A percentile compares a stretch with the other conserved stretches of the same genome.
These are phyloP conservation scores for Takashimella koratensis DNA, from an alignment of 1,284 basidiomycete species.

Conservation along the genomic window DNA sequence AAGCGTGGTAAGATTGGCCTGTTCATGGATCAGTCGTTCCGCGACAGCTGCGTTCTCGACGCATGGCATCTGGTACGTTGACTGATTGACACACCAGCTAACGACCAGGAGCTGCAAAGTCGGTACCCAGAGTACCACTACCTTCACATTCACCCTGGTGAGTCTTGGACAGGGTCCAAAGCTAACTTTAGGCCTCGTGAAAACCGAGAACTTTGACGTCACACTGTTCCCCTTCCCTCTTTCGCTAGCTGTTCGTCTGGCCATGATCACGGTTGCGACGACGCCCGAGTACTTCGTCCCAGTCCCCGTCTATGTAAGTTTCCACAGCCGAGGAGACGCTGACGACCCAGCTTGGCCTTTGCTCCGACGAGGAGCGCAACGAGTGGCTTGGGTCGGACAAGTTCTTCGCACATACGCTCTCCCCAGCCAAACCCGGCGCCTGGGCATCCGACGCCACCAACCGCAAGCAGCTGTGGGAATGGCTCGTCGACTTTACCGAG, in stretches of 20 bases:
- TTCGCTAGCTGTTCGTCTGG: slow-evolving; percentile 4
- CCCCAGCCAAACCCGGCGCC: background rate
- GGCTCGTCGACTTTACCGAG: background rate
- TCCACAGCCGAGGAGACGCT: background rate
- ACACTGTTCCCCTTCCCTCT: slow-evolving; percentile 12
- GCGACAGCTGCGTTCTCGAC: slow-evolving; percentile 20
- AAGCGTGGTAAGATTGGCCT: slow-evolving; percentile 2
- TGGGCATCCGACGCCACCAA: background rate
- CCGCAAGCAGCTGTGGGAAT: background rate
- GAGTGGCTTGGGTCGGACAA: background rate
- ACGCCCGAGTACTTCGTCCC: slow-evolving; percentile 10
- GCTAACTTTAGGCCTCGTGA: slow-evolving; percentile 7
- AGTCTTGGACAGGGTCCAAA: background rate
- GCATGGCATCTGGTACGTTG: background rate
- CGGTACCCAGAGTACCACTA: slow-evolving; percentile 14
- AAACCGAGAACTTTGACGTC: slow-evolving; percentile 7
- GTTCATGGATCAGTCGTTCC: slow-evolving; percentile 14
- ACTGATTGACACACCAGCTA: background rate
- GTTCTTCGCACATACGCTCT: background rate
- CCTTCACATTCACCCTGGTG: slow-evolving; percentile 13
- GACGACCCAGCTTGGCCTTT: background rate
- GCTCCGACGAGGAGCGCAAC: background rate
- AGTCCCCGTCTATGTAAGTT: slow-evolving; percentile 16
- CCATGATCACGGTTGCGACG: background rate
- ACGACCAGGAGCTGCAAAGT: slow-evolving; percentile 8